Evolutionary conservation across 257 asterid species (phyloP), one percentile per base, ranked within the genome.

Genomic region (Solanum habrochaites): DNA sequence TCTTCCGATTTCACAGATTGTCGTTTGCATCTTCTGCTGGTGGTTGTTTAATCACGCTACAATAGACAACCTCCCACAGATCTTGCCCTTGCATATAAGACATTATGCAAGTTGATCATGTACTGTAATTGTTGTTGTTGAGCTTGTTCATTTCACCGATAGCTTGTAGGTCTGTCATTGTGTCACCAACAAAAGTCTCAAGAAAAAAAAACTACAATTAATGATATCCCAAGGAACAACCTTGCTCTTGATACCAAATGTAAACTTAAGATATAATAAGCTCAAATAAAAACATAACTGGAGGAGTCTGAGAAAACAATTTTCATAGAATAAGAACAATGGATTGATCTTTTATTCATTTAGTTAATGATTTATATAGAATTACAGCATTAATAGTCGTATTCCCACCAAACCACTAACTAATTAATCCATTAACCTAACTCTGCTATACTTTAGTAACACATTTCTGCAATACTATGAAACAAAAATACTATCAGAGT

Each of bases 381-480:
- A 52, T 16, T 52, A 16, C n/a, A 16, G 18, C 10, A 6, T 52
- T 52, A 6, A 52, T 52, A 52, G 62, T 52, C 23, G 18, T 1
- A 52, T 16, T 52, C 23, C 62, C 62, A 52, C 62, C 18, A 52
- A 52, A 52, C n/a, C 62, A 52, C 62, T 52, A 16, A 18, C 62
- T 52, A 52, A 52, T 32, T 32, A 0, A 52, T 52, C n/a, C 62
- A 52, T 23, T 16, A 52, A 52, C 23, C 10, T 52, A 1, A 1
- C 10, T 52, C 23, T 52, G 10, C 2, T 6, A 0, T 1, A 1
- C 62, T 6, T 52, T 52, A 0, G 0, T 23, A 6, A 52, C 7
- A 52, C 0, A 23, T 52, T 16, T 52, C 62, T 52, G 0, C 62
- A 32, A 32, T 52, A 52, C 23, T 52, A 52, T 23, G 7, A 52